These are phyloP conservation scores for Pseudotsuga menziesii DNA, from an alignment of 75 land plant genomes.

Conservation along the genomic window DNA sequence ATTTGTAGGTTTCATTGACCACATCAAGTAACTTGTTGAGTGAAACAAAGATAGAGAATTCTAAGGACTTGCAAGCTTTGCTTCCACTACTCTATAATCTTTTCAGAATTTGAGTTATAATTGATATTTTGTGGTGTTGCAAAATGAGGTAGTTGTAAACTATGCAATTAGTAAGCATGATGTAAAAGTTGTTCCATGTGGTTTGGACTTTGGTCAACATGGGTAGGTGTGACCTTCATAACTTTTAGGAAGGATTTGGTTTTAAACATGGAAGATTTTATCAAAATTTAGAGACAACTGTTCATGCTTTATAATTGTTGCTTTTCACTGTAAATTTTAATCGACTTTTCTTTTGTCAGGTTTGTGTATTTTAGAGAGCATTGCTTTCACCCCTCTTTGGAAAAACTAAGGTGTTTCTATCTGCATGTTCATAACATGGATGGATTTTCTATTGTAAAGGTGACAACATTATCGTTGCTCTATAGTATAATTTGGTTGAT, in stretches of 20 bases:
- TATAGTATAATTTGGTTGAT: neutral
- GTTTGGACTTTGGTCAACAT: conserved; percentile 86
- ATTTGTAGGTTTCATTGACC: conserved; percentile 43
- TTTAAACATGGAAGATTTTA: neutral
- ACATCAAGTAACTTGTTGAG: conserved; percentile 59
- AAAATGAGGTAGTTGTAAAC: conserved; percentile 96
- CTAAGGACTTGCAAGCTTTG: conserved; percentile 92
- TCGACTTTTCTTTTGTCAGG: conserved; percentile 27
- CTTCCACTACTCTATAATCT: conserved; percentile 80
- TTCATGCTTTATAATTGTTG: neutral
- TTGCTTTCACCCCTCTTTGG: conserved; percentile 73
- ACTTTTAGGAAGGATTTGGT: neutral
- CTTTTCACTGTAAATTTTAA: neutral
- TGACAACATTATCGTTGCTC: conserved; percentile 10
- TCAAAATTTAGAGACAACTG: neutral
- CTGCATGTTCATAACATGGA: conserved; percentile 97
- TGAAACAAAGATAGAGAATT: conserved; percentile 83
- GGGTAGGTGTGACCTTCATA: conserved; percentile 42
- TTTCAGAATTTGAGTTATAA: neutral
- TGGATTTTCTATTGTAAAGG: conserved; percentile 99
- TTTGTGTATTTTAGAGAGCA: conserved; percentile 68
- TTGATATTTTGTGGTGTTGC: conserved; percentile 8
- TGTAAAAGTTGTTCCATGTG: conserved; percentile 87
- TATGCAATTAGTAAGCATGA: conserved; percentile 85
- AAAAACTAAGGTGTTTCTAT: conserved; percentile 81